Conservation (phyloP, 345 rosid genomes). For the Lumnitzera littorea region DNA sequence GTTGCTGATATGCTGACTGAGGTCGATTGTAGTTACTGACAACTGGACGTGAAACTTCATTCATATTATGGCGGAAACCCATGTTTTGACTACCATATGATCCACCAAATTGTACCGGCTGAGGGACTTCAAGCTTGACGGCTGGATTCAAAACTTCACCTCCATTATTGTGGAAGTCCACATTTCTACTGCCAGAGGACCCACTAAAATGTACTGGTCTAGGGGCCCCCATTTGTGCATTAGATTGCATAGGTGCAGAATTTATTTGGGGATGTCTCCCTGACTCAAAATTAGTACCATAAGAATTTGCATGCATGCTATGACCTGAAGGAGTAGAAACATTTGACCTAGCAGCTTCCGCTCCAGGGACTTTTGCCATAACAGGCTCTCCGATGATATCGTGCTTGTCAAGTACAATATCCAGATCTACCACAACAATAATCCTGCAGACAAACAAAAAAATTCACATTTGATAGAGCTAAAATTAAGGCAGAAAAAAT, state of each 20-base stretch:
- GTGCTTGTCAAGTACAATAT: conserved; percentile 32
- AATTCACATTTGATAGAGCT: background rate
- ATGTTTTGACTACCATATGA: conserved; percentile 23
- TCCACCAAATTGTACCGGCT: conserved; percentile 23
- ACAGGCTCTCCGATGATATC: conserved; percentile 50
- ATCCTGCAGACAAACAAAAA: conserved; percentile 37
- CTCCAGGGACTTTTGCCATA: conserved; percentile 21
- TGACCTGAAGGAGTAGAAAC: conserved; percentile 25
- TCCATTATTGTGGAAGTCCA: conserved; percentile 29
- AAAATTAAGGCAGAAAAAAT: background rate
- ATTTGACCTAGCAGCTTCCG: conserved; percentile 23
- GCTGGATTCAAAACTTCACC: conserved; percentile 32
- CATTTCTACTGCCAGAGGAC: conserved; percentile 21
- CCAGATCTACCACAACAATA: conserved; percentile 56
- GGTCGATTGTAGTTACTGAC: conserved; percentile 21
- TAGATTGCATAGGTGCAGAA: conserved; percentile 23
- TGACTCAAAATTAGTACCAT: conserved; percentile 20
- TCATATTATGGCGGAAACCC: conserved; percentile 31
- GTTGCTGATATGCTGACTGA: conserved; percentile 43
- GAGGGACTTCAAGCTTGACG: conserved; percentile 11
- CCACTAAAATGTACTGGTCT: conserved; percentile 26
- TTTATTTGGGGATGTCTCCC: conserved; percentile 30
- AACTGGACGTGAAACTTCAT: conserved; percentile 33
- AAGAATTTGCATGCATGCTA: conserved; percentile 17
- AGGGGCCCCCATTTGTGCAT: conserved; percentile 27